A percentile compares a stretch with the other conserved stretches of the same genome.
These are phyloP conservation scores for Auriculariales sp. DNA, from an alignment of 768 basidiomycete genomes.

Conservation along the genomic window DNA sequence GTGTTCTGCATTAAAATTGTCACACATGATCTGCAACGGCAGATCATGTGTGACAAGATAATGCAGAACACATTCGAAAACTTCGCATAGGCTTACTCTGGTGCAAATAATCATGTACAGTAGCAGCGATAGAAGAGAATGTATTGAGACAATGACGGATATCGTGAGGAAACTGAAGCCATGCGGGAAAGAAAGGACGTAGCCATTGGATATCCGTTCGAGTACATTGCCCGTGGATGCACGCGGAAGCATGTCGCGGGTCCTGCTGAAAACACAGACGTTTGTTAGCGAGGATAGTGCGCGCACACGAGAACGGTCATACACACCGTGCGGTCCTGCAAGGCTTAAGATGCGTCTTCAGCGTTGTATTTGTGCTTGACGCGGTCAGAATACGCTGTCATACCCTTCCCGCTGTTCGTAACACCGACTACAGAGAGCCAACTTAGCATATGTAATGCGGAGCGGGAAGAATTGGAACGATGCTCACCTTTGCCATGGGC, in stretches of 20 bases:
- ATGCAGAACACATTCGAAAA: too few relatives aligned
- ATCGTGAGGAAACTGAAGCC: background rate
- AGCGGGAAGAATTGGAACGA: background rate
- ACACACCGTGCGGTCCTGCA: constrained; percentile 2
- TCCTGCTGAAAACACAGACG: background rate
- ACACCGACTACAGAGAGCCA: constrained; percentile 55
- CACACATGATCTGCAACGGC: too few relatives aligned
- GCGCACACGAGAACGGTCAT: background rate
- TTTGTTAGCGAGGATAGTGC: background rate
- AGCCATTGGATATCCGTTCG: background rate
- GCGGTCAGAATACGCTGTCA: constrained; percentile 58
- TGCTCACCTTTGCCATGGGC: constrained; percentile 66
- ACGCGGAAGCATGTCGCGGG: too few relatives aligned
- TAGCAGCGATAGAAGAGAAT: background rate
- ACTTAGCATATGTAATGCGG: constrained; percentile 3
- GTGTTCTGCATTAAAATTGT: too few relatives aligned
- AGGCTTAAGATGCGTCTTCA: constrained; percentile 21
- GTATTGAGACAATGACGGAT: background rate
- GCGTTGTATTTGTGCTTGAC: constrained; percentile 64
- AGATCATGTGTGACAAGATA: too few relatives aligned
- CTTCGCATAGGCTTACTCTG: too few relatives aligned
- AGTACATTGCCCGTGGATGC: too few relatives aligned
- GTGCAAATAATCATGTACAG: too few relatives aligned
- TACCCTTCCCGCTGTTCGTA: constrained; percentile 77
- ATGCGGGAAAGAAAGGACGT: background rate